Conservation (phyloP, 352 stramenopile genomes). For the Phytophthora parvispora region DNA sequence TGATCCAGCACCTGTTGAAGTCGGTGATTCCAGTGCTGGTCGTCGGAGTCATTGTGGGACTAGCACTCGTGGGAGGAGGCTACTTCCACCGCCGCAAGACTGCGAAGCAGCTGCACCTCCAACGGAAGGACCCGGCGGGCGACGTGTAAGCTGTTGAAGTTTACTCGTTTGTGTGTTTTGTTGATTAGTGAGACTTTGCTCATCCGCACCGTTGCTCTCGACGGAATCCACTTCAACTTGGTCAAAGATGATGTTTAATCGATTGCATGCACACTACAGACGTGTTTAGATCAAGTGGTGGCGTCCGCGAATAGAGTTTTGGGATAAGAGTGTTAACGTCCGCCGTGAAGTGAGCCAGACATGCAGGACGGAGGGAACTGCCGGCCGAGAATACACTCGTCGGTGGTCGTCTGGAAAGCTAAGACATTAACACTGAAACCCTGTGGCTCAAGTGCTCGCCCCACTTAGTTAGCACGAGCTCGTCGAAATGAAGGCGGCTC, state of each 20-base stretch:
- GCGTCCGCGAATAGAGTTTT: too few relatives aligned
- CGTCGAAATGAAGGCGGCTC: background rate
- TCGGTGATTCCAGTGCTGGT: slow-evolving; percentile 65
- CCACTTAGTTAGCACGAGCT: background rate
- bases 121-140: slow-evolving; percentile 22
- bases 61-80: slow-evolving; percentile 42
- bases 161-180: background rate
- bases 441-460: too few relatives aligned
- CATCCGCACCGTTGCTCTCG: too few relatives aligned
- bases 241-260: too few relatives aligned
- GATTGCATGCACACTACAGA: too few relatives aligned
- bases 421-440: too few relatives aligned
- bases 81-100: slow-evolving; percentile 52
- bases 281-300: too few relatives aligned
- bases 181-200: background rate
- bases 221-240: too few relatives aligned
- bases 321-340: background rate
- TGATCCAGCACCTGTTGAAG: slow-evolving; percentile 44
- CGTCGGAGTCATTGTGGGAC: slow-evolving; percentile 46
- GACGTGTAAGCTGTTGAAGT: slow-evolving; percentile 10
- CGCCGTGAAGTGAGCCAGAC: too few relatives aligned
- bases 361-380: background rate
- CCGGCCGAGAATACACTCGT: background rate
- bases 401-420: too few relatives aligned
- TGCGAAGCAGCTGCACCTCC: slow-evolving; percentile 29